phyloP scores from a whole-genome alignment of 2,329 filamentous ascomycete species.

The Botryotinia narcissicola region DNA sequence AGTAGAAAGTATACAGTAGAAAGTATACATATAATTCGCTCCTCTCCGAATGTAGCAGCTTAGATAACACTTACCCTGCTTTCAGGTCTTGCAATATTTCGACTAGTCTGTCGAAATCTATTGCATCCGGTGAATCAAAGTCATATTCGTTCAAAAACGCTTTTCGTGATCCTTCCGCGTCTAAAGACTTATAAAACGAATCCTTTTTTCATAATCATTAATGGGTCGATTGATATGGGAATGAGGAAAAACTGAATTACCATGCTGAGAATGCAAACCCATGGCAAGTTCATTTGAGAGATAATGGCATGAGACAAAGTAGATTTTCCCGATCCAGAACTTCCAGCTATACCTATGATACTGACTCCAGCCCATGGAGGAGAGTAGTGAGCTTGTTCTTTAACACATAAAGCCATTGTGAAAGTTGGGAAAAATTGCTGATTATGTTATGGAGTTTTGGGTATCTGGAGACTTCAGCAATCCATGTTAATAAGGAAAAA shows the following conservation, averaged over 20 bases:
- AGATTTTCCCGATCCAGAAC: conserved; percentile 92
- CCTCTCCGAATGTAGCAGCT: neutral
- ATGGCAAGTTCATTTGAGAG: conserved; percentile 83
- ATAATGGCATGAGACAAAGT: conserved; percentile 92
- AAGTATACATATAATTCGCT: neutral
- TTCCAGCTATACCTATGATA: conserved; percentile 94
- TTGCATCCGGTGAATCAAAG: conserved; percentile 90
- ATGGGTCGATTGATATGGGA: neutral
- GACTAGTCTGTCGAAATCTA: conserved; percentile 89
- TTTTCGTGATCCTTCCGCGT: conserved; percentile 70
- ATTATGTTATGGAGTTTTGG: neutral
- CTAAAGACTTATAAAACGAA: conserved; percentile 93
- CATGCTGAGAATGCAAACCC: conserved; percentile 98
- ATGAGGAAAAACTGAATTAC: conserved; percentile 48
- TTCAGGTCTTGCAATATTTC: conserved; percentile 81
- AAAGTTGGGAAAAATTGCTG: neutral
- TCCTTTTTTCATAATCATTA: conserved; percentile 56
- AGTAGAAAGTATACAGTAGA: neutral
- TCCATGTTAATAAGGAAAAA: neutral
- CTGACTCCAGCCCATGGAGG: conserved; percentile 95
- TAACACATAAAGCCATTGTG: conserved; percentile 28
- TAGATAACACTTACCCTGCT: conserved; percentile 64
- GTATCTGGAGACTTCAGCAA: neutral
- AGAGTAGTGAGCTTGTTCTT: conserved; percentile 67
- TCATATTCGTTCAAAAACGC: conserved; percentile 93